A percentile compares a stretch with the other conserved stretches of the same genome.
phyloP scores from a whole-genome alignment of 1,139 yeast species.

The Groenewaldozyma auringiensis region DNA sequence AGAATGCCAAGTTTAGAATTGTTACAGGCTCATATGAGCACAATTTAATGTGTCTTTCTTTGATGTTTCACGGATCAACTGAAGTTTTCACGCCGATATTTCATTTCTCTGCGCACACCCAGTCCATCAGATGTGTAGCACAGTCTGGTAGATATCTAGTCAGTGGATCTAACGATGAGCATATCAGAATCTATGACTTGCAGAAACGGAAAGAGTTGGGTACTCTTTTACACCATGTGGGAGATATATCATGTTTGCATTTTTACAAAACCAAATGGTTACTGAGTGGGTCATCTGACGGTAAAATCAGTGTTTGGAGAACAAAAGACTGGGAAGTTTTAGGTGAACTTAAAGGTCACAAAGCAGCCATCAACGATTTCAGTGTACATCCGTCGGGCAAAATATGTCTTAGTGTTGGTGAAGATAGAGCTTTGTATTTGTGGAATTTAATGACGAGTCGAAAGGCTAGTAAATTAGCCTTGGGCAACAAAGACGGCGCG shows the following conservation, averaged over 20 bases:
- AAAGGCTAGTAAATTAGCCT: conserved; percentile 77
- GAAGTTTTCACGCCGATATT: conserved; percentile 86
- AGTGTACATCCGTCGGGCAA: conserved; percentile 91
- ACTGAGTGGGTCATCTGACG: conserved; percentile 85
- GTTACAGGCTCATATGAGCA: conserved; percentile 96
- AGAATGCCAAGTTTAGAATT: conserved; percentile 48
- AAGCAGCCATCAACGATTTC: conserved; percentile 56
- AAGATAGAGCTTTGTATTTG: conserved; percentile 71
- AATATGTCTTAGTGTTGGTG: conserved; percentile 83
- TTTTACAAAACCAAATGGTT: conserved; percentile 74
- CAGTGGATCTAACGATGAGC: conserved; percentile 95
- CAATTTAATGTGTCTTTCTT: conserved; percentile 74
- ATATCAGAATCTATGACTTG: conserved; percentile 85
- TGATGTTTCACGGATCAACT: conserved; percentile 40
- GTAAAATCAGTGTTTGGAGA: conserved; percentile 86
- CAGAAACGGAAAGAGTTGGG: conserved; percentile 94
- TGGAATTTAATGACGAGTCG: conserved; percentile 99
- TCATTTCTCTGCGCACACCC: conserved; percentile 91
- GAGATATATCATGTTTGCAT: conserved; percentile 69
- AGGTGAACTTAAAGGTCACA: conserved; percentile 82
- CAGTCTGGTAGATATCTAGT: conserved; percentile 78
- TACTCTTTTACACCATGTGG: conserved; percentile 80
- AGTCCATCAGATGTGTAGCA: conserved; percentile 80
- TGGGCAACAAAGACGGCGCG: conserved; percentile 45
- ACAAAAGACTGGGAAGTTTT: conserved; percentile 95